Base-by-base conservation (phyloP, 148 eudicot genomes). In the Rhododendron henanense region DNA sequence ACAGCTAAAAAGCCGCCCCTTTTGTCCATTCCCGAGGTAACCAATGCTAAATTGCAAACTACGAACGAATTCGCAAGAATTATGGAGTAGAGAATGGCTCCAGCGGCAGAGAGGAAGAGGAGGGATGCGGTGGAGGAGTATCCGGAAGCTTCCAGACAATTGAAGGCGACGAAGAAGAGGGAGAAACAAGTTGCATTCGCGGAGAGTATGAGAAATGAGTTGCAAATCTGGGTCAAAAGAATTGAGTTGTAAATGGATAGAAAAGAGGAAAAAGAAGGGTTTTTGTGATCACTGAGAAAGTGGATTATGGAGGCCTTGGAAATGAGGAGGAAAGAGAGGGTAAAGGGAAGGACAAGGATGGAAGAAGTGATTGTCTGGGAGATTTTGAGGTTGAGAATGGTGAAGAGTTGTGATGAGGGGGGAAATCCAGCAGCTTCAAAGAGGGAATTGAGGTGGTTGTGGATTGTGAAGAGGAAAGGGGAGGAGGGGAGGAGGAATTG, bases 131-230 rank as follows among this genome's bases (percentile, higher is more conserved):
- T 84, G 55, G 92, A 87, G n/a, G 86, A 51, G 55, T 91, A 75
- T 25, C 86, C 85, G 31, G 87, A 76, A 0, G 79, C 86, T 21
- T 94, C 89, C 33, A 91, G 65, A 59, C 69, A 67, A 53, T 85
- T 91, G 91, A 93, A 89, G 18, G 87, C 88, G 7, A 95, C 28
- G 77, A 90, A 87, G 3, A 95, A 82, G 25, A 93, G 67, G 18
- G 89, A 82, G 75, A 95, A 92, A 67, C 92, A 92, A 5, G 95
- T 91, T 8, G 99, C 93, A 69, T 95, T 95, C 6, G 94, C 94
- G 2, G 94, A 90, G 73, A 92, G 48, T n/a, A 92, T 73, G 67
- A 92, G 18, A 4, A 91, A 8, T 4, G 83, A 85, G 89, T 88
- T 92, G 88, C 91, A 92, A 10, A 91, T 25, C 65, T 92, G 94